Percentiles rank a stretch among this genome's conserved stretches.
Evolutionary conservation across 1,284 basidiomycete species (phyloP).

Genomic region (Puccinia polysora): DNA sequence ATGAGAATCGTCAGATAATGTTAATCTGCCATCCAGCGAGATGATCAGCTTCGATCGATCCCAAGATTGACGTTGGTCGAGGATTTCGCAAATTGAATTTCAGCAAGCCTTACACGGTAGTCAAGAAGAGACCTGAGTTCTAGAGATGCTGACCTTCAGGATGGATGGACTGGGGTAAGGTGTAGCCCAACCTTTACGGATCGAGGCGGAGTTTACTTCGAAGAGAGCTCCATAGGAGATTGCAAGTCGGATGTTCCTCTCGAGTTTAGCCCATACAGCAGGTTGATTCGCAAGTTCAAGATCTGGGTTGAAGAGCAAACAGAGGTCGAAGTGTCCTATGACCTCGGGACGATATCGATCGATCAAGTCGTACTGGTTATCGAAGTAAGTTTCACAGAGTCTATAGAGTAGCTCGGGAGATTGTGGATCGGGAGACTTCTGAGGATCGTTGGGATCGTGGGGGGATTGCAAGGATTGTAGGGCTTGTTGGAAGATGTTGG

Average conservation of each 20-base stretch:
- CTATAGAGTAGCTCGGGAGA: conserved; percentile 23
- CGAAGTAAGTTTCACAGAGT: conserved; percentile 70
- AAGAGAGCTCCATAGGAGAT: conserved; percentile 82
- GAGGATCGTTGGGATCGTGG: conserved; percentile 45
- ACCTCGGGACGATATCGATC: conserved; percentile 73
- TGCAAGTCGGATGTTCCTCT: conserved; percentile 71
- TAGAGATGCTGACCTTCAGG: conserved; percentile 60
- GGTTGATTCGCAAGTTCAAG: conserved; percentile 51
- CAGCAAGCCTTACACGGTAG: not conserved
- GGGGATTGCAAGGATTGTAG: conserved; percentile 47
- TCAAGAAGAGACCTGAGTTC: not conserved
- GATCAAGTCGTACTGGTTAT: conserved; percentile 70
- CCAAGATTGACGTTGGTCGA: not conserved
- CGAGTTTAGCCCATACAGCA: conserved; percentile 63
- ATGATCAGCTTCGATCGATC: conserved; percentile 62
- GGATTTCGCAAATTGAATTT: conserved; percentile 23
- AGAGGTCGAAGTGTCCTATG: conserved; percentile 88
- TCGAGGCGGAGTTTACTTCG: conserved; percentile 86
- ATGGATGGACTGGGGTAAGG: conserved; percentile 79
- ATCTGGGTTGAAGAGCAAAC: conserved; percentile 63
- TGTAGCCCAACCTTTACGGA: conserved; percentile 81
- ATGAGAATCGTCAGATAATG: conserved; percentile 93
- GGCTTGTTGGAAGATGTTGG: conserved; percentile 58
- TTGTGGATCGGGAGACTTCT: conserved; percentile 45
- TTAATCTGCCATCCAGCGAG: conserved; percentile 65